A percentile compares a stretch with the other conserved stretches of the same genome.
These are phyloP conservation scores for Blepharisma undulans DNA, from an alignment of 169 alveolate species.

Conservation along the genomic window DNA sequence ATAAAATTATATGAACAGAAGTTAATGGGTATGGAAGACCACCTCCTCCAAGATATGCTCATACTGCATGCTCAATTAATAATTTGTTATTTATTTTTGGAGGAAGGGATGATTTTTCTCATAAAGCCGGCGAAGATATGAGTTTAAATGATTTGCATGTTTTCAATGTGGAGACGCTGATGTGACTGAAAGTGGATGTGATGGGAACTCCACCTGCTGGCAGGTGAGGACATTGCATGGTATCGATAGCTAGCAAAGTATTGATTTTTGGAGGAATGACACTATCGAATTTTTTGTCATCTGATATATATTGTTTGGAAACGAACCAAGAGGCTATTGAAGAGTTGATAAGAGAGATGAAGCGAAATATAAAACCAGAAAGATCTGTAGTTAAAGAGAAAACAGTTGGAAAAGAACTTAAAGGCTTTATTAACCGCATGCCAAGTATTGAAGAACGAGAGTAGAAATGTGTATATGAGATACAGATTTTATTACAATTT, in stretches of 20 bases:
- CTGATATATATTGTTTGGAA: slow-evolving; percentile 6
- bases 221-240: slow-evolving; percentile 29
- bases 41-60: slow-evolving; percentile 27
- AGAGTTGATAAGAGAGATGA: not conserved
- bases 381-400: not conserved
- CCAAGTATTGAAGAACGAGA: not conserved
- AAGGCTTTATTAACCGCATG: not conserved
- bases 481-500: too few relatives aligned
- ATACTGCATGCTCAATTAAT: not conserved
- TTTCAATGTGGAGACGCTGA: not conserved
- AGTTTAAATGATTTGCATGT: not conserved
- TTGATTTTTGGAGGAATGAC: slow-evolving; percentile 29
- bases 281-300: not conserved
- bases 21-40: not conserved
- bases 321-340: not conserved
- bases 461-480: not conserved
- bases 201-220: not conserved
- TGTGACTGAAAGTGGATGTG: not conserved
- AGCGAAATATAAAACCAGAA: not conserved
- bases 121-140: not conserved
- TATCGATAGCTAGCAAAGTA: not conserved
- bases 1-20: slow-evolving; percentile 1
- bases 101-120: slow-evolving; percentile 19
- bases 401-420: not conserved
- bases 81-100: not conserved